Percentiles rank a stretch among this genome's conserved stretches.
Evolutionary conservation across 495 filamentous ascomycete species (phyloP).

Genomic region (Trichoderma reesei): DNA sequence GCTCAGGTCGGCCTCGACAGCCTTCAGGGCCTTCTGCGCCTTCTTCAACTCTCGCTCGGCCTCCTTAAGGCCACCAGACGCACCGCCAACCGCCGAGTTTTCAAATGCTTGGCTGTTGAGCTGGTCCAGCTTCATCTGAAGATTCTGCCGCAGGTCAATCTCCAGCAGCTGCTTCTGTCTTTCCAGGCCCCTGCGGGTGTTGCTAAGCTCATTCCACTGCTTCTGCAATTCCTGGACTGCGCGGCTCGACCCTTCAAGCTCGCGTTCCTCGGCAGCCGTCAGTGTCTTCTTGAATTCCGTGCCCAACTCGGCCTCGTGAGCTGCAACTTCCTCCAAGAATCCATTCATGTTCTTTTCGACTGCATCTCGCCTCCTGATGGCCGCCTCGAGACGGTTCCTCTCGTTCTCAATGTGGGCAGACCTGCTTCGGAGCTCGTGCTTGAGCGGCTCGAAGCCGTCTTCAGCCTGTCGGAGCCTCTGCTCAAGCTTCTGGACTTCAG

Average conservation of each 20-base stretch:
- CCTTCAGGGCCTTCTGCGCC: slow-evolving; percentile 49
- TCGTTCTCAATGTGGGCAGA: slow-evolving; percentile 60
- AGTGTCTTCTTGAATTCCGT: slow-evolving; percentile 90
- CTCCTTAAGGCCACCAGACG: slow-evolving; percentile 63
- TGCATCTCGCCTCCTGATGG: slow-evolving; percentile 54
- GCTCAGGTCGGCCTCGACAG: slow-evolving; percentile 53
- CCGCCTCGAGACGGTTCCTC: slow-evolving; percentile 64
- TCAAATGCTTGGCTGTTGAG: slow-evolving; percentile 71
- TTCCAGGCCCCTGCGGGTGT: slow-evolving; percentile 68
- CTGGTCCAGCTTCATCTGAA: slow-evolving; percentile 77
- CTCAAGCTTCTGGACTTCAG: slow-evolving; percentile 74
- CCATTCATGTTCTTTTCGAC: slow-evolving; percentile 68
- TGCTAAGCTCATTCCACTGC: slow-evolving; percentile 63
- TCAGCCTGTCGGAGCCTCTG: slow-evolving; percentile 70
- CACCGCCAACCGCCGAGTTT: slow-evolving; percentile 44
- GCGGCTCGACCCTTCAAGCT: slow-evolving; percentile 59
- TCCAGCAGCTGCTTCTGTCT: slow-evolving; percentile 68
- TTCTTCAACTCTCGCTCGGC: slow-evolving; percentile 75
- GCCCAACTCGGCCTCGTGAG: slow-evolving; percentile 66
- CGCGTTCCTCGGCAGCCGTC: slow-evolving; percentile 68
- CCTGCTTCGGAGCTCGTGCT: slow-evolving; percentile 62
- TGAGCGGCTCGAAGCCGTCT: slow-evolving; percentile 70
- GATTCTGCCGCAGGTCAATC: slow-evolving; percentile 74
- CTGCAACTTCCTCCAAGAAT: slow-evolving; percentile 59
- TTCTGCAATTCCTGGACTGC: slow-evolving; percentile 62